Evolutionary conservation across 1,139 yeast species (phyloP).

Genomic region (Zygoascus sp.): DNA sequence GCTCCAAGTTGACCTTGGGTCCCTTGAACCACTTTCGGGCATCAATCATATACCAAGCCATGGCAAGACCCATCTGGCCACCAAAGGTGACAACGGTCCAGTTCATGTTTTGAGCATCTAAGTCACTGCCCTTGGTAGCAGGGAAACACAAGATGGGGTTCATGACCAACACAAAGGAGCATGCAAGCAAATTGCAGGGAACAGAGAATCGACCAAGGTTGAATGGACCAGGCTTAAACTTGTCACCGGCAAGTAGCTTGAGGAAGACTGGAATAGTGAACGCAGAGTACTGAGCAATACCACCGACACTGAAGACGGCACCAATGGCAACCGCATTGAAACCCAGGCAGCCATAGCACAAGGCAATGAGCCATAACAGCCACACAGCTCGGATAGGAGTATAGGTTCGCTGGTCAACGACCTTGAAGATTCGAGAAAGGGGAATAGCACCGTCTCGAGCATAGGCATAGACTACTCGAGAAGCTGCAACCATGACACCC

Average conservation of each 20-base stretch:
- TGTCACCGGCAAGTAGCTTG: conserved; percentile 46
- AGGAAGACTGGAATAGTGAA: conserved; percentile 61
- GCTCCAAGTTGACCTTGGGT: conserved; percentile 52
- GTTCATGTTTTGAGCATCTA: conserved; percentile 51
- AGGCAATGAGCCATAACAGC: conserved; percentile 55
- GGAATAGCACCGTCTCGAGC: conserved; percentile 69
- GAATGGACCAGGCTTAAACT: conserved; percentile 67
- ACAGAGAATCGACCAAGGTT: conserved; percentile 50
- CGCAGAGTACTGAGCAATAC: conserved; percentile 65
- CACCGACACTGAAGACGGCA: conserved; percentile 72
- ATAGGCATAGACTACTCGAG: conserved; percentile 63
- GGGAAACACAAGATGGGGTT: conserved; percentile 67
- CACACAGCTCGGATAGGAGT: conserved; percentile 68
- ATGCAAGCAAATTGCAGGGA: conserved; percentile 36
- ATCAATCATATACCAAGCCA: conserved; percentile 48
- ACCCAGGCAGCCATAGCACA: conserved; percentile 50
- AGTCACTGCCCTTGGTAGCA: conserved; percentile 32
- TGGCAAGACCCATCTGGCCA: conserved; percentile 52
- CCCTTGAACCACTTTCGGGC: conserved; percentile 63
- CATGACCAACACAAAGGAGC: conserved; percentile 49
- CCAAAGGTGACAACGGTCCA: conserved; percentile 64
- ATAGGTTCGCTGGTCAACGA: conserved; percentile 47
- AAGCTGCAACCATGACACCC: conserved; percentile 62
- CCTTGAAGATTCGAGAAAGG: conserved; percentile 45
- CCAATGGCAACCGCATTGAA: conserved; percentile 63